Percentiles rank a stretch among this genome's conserved stretches.
phyloP scores from a whole-genome alignment of 495 filamentous ascomycete species.

The Lasiosphaeria hispida region DNA sequence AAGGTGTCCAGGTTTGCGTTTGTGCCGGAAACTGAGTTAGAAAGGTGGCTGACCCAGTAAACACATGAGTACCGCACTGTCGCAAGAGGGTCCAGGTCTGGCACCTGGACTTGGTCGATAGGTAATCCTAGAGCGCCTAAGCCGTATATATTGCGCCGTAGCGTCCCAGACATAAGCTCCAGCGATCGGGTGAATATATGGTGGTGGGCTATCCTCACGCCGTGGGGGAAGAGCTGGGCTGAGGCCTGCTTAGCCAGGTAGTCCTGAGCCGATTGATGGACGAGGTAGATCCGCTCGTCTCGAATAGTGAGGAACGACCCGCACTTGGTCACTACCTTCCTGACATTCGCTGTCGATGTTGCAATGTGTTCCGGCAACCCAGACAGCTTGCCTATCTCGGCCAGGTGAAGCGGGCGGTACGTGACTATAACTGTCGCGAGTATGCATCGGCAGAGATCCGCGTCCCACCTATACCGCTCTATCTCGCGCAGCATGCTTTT shows the following conservation, averaged over 20 bases:
- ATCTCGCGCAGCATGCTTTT: conserved; percentile 25
- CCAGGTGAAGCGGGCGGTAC: conserved; percentile 22
- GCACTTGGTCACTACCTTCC: conserved; percentile 21
- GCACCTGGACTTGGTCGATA: conserved; percentile 16
- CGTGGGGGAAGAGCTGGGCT: background rate
- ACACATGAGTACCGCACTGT: conserved; percentile 36
- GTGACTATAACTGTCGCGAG: conserved; percentile 14
- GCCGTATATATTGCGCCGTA: conserved; percentile 22
- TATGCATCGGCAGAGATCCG: conserved; percentile 18
- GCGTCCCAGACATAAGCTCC: conserved; percentile 17
- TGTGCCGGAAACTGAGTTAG: conserved; percentile 10
- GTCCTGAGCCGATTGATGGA: conserved; percentile 44
- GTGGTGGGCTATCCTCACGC: conserved; percentile 27
- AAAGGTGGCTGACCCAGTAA: conserved; percentile 40
- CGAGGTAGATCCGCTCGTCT: conserved; percentile 29
- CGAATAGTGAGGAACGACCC: conserved; percentile 33
- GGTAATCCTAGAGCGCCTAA: conserved; percentile 12
- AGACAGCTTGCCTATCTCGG: conserved; percentile 20
- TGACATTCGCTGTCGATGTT: background rate
- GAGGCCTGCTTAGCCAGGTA: conserved; percentile 22
- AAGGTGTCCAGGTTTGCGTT: conserved; percentile 15
- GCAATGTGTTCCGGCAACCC: background rate
- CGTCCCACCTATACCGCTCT: background rate
- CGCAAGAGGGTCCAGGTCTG: conserved; percentile 32
- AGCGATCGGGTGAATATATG: conserved; percentile 31